Percentiles rank a stretch among this genome's conserved stretches.
Conservation (phyloP, 805 yeast species). For the Gaillardinia entomophila region DNA sequence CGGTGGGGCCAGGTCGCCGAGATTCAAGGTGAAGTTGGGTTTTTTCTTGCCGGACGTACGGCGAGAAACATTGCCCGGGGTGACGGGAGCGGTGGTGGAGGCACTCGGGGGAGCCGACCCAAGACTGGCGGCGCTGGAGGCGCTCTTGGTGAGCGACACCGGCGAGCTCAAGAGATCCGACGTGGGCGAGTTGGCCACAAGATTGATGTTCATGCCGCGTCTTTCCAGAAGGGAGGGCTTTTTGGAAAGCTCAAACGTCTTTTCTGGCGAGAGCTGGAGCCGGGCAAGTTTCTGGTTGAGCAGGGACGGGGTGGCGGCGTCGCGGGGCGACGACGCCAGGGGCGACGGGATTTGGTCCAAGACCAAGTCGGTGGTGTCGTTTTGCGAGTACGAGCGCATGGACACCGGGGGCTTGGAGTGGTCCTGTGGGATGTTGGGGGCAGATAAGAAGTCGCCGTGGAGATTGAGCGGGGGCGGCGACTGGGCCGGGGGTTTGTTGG, state of each 20-base stretch:
- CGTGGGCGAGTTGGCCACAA: conserved; percentile 15
- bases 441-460: conserved; percentile 7
- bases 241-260: conserved; percentile 15
- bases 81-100: conserved; percentile 5
- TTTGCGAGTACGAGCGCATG: conserved; percentile 5
- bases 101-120: neutral
- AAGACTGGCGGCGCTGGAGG: neutral
- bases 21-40: conserved; percentile 33
- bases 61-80: conserved; percentile 32
- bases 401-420: conserved; percentile 13
- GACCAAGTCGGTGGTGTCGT: conserved; percentile 5
- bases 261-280: conserved; percentile 3
- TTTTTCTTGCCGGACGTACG: conserved; percentile 34
- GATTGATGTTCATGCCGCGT: conserved; percentile 48
- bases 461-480: conserved; percentile 8
- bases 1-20: conserved; percentile 12
- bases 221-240: conserved; percentile 48
- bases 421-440: conserved; percentile 2
- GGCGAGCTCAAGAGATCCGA: conserved; percentile 1
- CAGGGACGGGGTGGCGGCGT: conserved; percentile 1
- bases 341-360: conserved; percentile 9
- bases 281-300: conserved; percentile 1
- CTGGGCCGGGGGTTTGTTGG: conserved; percentile 9
- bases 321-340: neutral
- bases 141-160: neutral